phyloP scores from a whole-genome alignment of 2,329 filamentous ascomycete genomes.

The Cercospora sojina region DNA sequence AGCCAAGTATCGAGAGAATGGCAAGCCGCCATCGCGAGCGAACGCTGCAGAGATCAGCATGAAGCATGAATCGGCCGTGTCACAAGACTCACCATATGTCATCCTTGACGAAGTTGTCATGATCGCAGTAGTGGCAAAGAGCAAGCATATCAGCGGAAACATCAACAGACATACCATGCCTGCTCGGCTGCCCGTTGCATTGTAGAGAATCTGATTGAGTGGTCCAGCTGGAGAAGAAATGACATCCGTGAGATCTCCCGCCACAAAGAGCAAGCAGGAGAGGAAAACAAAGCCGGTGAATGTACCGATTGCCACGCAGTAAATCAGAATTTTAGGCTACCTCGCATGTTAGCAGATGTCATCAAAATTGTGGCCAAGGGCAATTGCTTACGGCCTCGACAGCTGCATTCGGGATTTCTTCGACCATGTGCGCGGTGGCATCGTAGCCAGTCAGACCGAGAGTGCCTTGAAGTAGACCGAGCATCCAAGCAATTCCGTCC shows the following conservation, averaged over 20 bases:
- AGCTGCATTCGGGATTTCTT: conserved; percentile 40
- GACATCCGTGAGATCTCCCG: conserved; percentile 36
- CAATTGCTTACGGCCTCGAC: conserved; percentile 28
- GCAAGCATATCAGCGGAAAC: conserved; percentile 38
- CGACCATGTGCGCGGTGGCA: conserved; percentile 53
- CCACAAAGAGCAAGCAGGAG: conserved; percentile 39
- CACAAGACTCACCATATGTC: conserved; percentile 30
- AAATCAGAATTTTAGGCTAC: conserved; percentile 40
- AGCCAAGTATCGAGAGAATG: conserved; percentile 37
- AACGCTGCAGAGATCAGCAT: conserved; percentile 31
- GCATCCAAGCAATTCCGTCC: conserved; percentile 43
- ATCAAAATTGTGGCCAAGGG: not conserved
- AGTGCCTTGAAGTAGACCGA: conserved; percentile 44
- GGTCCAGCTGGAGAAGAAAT: conserved; percentile 37
- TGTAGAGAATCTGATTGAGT: conserved; percentile 38
- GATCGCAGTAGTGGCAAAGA: conserved; percentile 39
- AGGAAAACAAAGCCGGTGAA: conserved; percentile 41
- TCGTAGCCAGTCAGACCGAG: conserved; percentile 51
- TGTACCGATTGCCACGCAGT: conserved; percentile 39
- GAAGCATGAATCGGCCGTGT: not conserved
- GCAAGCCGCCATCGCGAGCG: conserved; percentile 39
- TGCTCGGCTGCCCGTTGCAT: conserved; percentile 37
- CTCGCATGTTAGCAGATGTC: not conserved
- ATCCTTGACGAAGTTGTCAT: conserved; percentile 41
- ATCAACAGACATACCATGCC: conserved; percentile 40